These are phyloP conservation scores for Conticribra weissflogii DNA, from an alignment of 108 stramenopile species.

Conservation along the genomic window DNA sequence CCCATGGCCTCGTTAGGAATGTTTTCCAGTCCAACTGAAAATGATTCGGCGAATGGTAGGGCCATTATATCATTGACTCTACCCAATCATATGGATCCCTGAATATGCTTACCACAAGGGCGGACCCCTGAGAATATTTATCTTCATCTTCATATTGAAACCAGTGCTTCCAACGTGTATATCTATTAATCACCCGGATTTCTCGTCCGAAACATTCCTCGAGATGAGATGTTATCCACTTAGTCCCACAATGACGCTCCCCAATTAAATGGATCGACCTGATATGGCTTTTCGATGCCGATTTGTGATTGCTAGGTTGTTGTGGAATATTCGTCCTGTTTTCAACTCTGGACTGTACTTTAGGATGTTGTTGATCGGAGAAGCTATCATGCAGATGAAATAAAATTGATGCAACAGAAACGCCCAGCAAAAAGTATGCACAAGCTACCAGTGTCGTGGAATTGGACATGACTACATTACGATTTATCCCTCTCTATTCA, in stretches of 20 bases:
- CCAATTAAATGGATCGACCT: constrained; percentile 44
- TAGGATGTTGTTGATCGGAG: too few relatives aligned
- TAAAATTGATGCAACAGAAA: background rate
- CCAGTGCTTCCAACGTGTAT: constrained; percentile 47
- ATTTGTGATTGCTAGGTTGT: background rate
- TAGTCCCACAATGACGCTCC: constrained; percentile 56
- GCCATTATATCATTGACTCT: constrained; percentile 56
- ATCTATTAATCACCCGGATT: constrained; percentile 25
- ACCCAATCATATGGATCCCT: constrained; percentile 68
- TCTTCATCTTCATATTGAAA: constrained; percentile 46
- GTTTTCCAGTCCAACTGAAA: constrained; percentile 42
- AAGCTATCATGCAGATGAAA: background rate
- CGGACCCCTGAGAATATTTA: constrained; percentile 14
- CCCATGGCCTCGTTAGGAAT: constrained; percentile 54
- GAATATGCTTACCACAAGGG: constrained; percentile 54
- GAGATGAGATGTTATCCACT: constrained; percentile 48
- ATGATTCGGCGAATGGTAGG: constrained; percentile 57
- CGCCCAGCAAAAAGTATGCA: background rate
- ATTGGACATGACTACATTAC: too few relatives aligned
- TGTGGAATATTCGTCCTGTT: too few relatives aligned
- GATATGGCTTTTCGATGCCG: background rate
- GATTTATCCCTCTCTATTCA: too few relatives aligned
- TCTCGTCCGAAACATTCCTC: constrained; percentile 33
- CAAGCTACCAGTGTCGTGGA: too few relatives aligned
- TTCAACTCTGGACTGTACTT: too few relatives aligned